phyloP scores from a whole-genome alignment of 108 stramenopile species.

The Pseudonitzschia pungens region DNA sequence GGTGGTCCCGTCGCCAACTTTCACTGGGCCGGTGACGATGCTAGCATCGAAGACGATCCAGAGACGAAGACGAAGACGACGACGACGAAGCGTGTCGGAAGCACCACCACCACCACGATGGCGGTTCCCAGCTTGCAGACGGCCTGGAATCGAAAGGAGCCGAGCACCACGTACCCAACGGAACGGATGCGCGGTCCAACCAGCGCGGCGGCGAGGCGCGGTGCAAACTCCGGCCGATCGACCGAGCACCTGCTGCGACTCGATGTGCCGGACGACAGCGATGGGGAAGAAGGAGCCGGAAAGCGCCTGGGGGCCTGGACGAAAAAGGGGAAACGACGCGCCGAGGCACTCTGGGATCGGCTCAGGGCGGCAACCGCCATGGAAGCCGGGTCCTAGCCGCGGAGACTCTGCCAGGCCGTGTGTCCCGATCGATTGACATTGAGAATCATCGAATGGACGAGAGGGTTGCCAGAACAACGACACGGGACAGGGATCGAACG shows the following conservation, averaged over 20 bases:
- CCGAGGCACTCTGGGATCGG: background rate
- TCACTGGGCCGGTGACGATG: background rate
- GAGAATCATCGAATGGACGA: too few relatives aligned
- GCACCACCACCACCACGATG: background rate
- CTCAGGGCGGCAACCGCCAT: background rate
- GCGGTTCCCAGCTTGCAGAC: background rate
- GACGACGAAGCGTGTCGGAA: too few relatives aligned
- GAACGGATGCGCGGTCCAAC: too few relatives aligned
- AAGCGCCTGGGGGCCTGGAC: background rate
- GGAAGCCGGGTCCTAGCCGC: background rate
- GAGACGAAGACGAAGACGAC: background rate
- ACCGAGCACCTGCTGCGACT: background rate
- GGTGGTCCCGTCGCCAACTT: slow-evolving; percentile 9
- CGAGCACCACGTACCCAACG: background rate
- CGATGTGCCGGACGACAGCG: background rate
- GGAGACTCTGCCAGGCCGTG: too few relatives aligned
- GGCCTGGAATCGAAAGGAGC: slow-evolving; percentile 3
- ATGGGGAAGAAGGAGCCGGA: background rate
- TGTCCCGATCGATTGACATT: too few relatives aligned
- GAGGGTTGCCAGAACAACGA: too few relatives aligned
- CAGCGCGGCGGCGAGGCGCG: background rate
- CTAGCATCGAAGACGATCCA: background rate
- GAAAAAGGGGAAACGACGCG: background rate
- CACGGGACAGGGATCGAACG: too few relatives aligned
- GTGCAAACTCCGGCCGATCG: too few relatives aligned